phyloP scores from a whole-genome alignment of 352 stramenopile genomes.

The Phytophthora pseudosyringae region DNA sequence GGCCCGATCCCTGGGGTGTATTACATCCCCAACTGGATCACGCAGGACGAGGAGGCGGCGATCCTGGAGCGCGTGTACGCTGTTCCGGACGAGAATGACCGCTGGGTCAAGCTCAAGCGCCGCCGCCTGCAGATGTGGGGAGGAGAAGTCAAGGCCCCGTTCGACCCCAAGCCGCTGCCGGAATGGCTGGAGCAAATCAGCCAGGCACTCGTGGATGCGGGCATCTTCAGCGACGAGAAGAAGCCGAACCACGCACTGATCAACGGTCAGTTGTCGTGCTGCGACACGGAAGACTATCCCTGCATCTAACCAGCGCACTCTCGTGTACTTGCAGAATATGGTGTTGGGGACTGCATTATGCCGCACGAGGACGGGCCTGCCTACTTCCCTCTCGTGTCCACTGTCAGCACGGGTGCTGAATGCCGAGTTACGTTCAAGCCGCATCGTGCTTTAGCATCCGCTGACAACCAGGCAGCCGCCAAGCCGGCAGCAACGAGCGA shows the following conservation, averaged over 20 bases:
- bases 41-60: slow-evolving; percentile 55
- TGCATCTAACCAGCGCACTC: neutral
- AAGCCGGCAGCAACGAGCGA: neutral
- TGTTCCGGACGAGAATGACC: slow-evolving; percentile 36
- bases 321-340: slow-evolving; percentile 50
- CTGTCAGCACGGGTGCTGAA: slow-evolving; percentile 66
- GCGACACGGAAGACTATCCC: neutral
- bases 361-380: slow-evolving; percentile 74
- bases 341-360: slow-evolving; percentile 67
- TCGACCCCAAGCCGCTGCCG: slow-evolving; percentile 49
- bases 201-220: slow-evolving; percentile 51
- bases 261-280: slow-evolving; percentile 49
- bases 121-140: slow-evolving; percentile 77
- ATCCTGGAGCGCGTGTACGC: slow-evolving; percentile 68
- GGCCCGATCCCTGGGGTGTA: slow-evolving; percentile 53
- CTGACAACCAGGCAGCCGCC: neutral
- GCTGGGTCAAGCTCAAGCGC: slow-evolving; percentile 70
- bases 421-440: slow-evolving; percentile 63
- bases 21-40: slow-evolving; percentile 74
- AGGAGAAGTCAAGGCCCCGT: slow-evolving; percentile 64
- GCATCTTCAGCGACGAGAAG: slow-evolving; percentile 53
- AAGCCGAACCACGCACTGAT: slow-evolving; percentile 75
- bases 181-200: slow-evolving; percentile 63
- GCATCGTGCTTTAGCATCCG: slow-evolving; percentile 45
- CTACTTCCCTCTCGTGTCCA: slow-evolving; percentile 74